Conservation (phyloP, 352 stramenopile species). For the Pythium graminicola region DNA sequence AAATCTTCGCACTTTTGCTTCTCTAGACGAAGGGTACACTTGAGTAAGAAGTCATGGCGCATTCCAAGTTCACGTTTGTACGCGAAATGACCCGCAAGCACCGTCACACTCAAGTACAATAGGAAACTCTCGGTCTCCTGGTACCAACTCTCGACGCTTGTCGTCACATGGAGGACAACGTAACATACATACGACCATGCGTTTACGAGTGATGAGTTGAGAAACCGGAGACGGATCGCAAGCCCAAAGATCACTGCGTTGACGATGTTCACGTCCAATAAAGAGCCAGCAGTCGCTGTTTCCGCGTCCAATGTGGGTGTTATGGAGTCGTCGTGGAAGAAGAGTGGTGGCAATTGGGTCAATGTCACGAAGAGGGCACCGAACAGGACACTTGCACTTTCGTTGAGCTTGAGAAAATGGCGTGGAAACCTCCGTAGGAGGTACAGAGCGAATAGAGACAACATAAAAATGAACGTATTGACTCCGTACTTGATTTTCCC, state of each 20-base stretch:
- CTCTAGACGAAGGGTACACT: constrained; percentile 68
- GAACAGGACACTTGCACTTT: constrained; percentile 23
- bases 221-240: constrained; percentile 49
- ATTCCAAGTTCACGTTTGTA: constrained; percentile 62
- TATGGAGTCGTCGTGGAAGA: constrained; percentile 5
- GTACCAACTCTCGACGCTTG: constrained; percentile 26
- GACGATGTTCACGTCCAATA: constrained; percentile 49
- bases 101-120: constrained; percentile 28
- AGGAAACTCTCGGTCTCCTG: constrained; percentile 36
- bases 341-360: constrained; percentile 39
- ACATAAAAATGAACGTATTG: constrained; percentile 23
- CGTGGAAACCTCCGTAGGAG: constrained; percentile 28
- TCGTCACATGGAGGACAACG: constrained; percentile 20
- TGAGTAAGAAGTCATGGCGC: constrained; percentile 69
- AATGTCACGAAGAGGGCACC: constrained; percentile 33
- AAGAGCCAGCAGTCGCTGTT: constrained; percentile 9
- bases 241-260: constrained; percentile 51
- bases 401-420: constrained; percentile 30
- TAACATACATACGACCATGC: constrained; percentile 33
- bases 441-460: constrained; percentile 25
- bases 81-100: constrained; percentile 37
- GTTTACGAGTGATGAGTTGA: constrained; percentile 44
- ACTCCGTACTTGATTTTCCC: constrained; percentile 34
- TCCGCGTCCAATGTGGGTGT: background rate
- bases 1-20: constrained; percentile 80